phyloP scores from a whole-genome alignment of 2,329 filamentous ascomycete species.

The Exophiala calicioides region DNA sequence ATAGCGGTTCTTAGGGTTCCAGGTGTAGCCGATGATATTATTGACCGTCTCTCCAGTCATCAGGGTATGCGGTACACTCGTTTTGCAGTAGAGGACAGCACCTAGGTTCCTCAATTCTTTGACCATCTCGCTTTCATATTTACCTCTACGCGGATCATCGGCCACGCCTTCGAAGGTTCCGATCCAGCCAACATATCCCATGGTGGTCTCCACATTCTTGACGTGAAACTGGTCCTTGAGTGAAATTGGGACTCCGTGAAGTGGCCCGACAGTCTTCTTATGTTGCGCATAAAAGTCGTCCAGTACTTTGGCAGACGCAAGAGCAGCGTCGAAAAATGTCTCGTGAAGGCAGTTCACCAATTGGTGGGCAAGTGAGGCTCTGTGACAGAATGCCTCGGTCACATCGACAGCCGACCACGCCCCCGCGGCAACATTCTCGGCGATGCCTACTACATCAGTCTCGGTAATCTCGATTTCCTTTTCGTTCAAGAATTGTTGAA shows the following conservation, averaged over 20 bases:
- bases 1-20: constrained; percentile 58
- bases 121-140: constrained; percentile 61
- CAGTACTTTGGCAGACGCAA: constrained; percentile 50
- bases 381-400: constrained; percentile 58
- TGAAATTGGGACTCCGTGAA: constrained; percentile 64
- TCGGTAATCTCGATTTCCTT: constrained; percentile 63
- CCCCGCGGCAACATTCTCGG: constrained; percentile 55
- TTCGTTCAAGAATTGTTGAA: constrained; percentile 56
- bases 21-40: constrained; percentile 60
- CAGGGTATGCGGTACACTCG: constrained; percentile 58
- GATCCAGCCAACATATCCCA: constrained; percentile 69
- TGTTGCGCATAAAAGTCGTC: constrained; percentile 49
- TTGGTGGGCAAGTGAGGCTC: constrained; percentile 61
- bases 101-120: constrained; percentile 55
- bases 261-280: constrained; percentile 54
- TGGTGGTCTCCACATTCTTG: constrained; percentile 56
- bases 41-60: constrained; percentile 63
- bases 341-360: constrained; percentile 57
- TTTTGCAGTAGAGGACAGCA: constrained; percentile 58
- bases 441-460: constrained; percentile 59
- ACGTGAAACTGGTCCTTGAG: constrained; percentile 53
- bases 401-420: constrained; percentile 60
- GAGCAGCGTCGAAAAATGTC: constrained; percentile 55
- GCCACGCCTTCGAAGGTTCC: constrained; percentile 59
- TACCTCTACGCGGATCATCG: constrained; percentile 50